phyloP scores from a whole-genome alignment of 2,329 filamentous ascomycete species.

The Aaosphaeria arxii region DNA sequence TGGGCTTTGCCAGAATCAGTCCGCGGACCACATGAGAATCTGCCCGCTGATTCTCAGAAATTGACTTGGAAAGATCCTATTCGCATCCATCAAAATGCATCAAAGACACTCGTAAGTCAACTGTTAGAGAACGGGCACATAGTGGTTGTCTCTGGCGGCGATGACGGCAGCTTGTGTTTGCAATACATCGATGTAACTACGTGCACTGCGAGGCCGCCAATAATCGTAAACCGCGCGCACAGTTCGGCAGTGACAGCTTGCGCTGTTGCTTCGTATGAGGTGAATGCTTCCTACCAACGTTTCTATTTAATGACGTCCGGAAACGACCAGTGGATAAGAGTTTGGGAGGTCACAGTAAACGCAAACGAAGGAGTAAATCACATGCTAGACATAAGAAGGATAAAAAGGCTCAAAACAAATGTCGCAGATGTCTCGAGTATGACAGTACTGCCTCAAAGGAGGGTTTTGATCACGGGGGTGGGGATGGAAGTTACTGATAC shows the following conservation, averaged over 20 bases:
- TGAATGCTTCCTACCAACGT: not conserved
- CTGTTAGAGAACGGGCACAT: conserved; percentile 30
- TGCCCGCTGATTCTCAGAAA: conserved; percentile 19
- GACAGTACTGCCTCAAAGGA: conserved; percentile 34
- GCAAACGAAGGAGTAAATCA: not conserved
- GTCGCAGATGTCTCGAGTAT: conserved; percentile 57
- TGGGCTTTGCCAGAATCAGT: conserved; percentile 46
- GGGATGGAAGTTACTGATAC: conserved; percentile 29
- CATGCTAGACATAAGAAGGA: conserved; percentile 26
- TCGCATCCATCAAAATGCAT: conserved; percentile 71
- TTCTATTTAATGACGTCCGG: conserved; percentile 36
- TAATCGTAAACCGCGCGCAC: conserved; percentile 60
- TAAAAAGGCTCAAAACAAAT: conserved; percentile 40
- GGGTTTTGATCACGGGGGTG: conserved; percentile 30
- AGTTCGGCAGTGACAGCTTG: conserved; percentile 65
- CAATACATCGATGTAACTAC: conserved; percentile 6
- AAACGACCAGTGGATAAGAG: conserved; percentile 48
- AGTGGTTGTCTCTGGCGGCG: conserved; percentile 73
- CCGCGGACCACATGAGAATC: conserved; percentile 4
- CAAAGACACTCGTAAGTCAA: conserved; percentile 57
- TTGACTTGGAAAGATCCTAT: conserved; percentile 20
- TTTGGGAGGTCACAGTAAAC: conserved; percentile 40
- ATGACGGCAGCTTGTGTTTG: conserved; percentile 74
- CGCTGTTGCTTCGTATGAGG: conserved; percentile 37
- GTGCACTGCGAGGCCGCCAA: conserved; percentile 16